These are phyloP conservation scores for Aspergillus fructus DNA, from an alignment of 2,329 filamentous ascomycete species.

Conservation along the genomic window DNA sequence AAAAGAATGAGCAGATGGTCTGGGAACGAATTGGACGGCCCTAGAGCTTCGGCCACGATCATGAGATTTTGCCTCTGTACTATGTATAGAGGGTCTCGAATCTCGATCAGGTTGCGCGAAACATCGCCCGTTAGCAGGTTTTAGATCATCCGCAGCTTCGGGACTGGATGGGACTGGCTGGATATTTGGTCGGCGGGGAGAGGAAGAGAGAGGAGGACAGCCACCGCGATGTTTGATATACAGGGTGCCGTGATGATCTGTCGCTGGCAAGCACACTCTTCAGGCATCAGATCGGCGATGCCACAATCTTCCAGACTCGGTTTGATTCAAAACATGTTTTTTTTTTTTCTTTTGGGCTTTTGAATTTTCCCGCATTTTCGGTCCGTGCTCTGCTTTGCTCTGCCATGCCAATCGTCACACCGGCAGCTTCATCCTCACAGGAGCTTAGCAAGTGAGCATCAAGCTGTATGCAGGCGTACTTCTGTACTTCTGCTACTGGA, in stretches of 20 bases:
- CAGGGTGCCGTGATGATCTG: neutral
- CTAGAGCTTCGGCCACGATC: neutral
- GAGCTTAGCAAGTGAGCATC: neutral
- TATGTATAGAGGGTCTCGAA: constrained; percentile 8
- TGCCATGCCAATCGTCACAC: neutral
- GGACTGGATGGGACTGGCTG: constrained; percentile 19
- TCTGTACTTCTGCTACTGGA: neutral
- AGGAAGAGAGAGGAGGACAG: neutral
- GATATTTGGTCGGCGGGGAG: constrained; percentile 11
- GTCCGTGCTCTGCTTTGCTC: neutral
- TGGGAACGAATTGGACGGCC: neutral
- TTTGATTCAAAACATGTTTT: neutral
- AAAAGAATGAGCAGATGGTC: neutral
- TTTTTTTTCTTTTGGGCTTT: too few species aligned
- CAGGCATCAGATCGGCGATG: neutral
- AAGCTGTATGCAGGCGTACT: neutral
- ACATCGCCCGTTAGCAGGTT: constrained; percentile 11
- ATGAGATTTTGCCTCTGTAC: constrained; percentile 1
- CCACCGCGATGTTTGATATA: neutral
- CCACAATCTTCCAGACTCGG: neutral
- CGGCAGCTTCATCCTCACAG: neutral
- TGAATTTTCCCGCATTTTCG: neutral
- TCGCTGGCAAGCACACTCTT: constrained; percentile 1
- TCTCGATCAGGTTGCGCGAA: constrained; percentile 3
- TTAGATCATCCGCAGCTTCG: constrained; percentile 25